Evolutionary conservation across 495 filamentous ascomycete genomes (phyloP).

Genomic region (Penicillium flavigenum): DNA sequence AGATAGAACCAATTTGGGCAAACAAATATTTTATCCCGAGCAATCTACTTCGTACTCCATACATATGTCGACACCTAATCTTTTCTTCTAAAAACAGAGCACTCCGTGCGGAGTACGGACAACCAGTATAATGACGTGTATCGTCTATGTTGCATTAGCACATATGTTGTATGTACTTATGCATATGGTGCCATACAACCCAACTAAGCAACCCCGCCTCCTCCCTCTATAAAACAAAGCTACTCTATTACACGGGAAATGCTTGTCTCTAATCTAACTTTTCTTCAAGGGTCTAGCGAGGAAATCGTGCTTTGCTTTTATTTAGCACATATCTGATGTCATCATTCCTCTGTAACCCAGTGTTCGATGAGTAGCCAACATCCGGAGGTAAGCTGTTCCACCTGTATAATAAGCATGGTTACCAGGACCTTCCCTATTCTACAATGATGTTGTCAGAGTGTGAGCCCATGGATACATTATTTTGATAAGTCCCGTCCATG

Average conservation of each 20-base stretch:
- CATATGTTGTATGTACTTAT: not conserved
- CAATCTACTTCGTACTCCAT: too few species aligned
- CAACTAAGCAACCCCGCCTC: conserved; percentile 1
- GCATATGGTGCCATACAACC: not conserved
- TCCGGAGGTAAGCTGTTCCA: not conserved
- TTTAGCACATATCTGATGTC: not conserved
- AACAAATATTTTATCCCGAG: not conserved
- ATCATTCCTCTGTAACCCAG: not conserved
- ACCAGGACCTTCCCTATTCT: not conserved
- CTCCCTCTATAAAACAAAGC: not conserved
- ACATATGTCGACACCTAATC: not conserved
- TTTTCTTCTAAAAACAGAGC: not conserved
- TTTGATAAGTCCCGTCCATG: too few species aligned
- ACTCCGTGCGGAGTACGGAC: not conserved
- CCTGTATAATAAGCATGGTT: not conserved
- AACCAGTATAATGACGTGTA: conserved; percentile 6
- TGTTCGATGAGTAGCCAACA: not conserved
- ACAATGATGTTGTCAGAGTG: not conserved
- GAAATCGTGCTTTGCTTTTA: not conserved
- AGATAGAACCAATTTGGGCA: not conserved
- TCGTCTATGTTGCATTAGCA: not conserved
- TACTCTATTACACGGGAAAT: not conserved
- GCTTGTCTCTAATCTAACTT: not conserved
- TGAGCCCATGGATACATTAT: too few species aligned
- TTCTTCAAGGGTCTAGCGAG: not conserved